A percentile compares a stretch with the other conserved stretches of the same genome.
Conservation (phyloP, 2,329 filamentous ascomycete species). For the Colletotrichum tabaci region DNA sequence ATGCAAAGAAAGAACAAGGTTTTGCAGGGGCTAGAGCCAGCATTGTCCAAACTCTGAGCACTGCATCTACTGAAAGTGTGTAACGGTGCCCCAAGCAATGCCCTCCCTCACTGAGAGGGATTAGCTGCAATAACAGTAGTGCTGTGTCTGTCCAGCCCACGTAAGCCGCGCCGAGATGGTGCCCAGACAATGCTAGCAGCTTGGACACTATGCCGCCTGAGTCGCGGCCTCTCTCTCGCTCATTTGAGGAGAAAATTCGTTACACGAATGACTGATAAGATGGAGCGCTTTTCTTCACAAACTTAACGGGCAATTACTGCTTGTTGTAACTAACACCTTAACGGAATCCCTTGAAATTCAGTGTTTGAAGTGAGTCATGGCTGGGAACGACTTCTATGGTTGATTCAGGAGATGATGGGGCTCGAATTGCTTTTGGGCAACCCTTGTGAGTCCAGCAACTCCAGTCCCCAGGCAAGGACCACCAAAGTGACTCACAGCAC, state of each 20-base stretch:
- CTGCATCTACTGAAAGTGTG: constrained; percentile 10
- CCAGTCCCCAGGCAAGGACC: background rate
- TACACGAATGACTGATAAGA: background rate
- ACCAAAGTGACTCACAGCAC: constrained; percentile 11
- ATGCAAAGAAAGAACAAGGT: constrained; percentile 30
- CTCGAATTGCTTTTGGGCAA: no score
- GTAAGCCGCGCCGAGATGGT: constrained; percentile 1
- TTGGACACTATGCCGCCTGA: constrained; percentile 23
- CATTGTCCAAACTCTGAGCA: constrained; percentile 28
- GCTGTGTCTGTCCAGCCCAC: background rate
- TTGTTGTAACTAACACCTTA: no score
- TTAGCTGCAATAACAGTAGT: background rate
- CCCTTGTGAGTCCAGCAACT: constrained; percentile 3
- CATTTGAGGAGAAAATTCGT: background rate
- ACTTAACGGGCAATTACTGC: no score
- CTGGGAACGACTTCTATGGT: no score
- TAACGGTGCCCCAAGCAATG: constrained; percentile 22
- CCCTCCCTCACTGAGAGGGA: background rate
- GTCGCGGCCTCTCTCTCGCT: constrained; percentile 2
- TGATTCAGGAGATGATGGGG: no score
- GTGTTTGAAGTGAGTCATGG: no score
- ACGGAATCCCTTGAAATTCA: no score
- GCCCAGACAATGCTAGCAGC: constrained; percentile 17
- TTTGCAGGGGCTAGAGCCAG: constrained; percentile 15
- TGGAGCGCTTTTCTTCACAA: background rate